Evolutionary conservation across 768 basidiomycete species (phyloP), one percentile per base, ranked within the genome.

Genomic region (Tephrocybe sp.): DNA sequence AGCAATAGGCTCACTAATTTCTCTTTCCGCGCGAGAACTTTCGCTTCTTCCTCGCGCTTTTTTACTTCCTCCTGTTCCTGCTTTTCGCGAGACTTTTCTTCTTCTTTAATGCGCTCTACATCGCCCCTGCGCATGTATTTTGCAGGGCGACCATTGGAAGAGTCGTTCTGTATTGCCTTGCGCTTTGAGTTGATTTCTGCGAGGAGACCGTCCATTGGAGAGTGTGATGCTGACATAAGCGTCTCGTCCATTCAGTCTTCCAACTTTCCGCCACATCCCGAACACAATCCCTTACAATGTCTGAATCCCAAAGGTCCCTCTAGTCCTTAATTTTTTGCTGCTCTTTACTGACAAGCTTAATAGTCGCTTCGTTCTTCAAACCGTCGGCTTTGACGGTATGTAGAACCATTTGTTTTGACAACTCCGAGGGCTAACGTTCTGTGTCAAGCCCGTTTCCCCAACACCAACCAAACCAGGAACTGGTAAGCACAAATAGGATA

Each of bases 51-150:
- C 39, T 63, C 56, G 55, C 58, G 55, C 41, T 53, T 46, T 36
- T 55, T 52, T 16, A 52, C 55, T 32, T 59, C 56, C 39, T 55
- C 60, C 17, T 54, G 57, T 32, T 55, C 55, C 23, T 59, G 63
- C 57, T 72, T 72, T 62, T 75, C 70, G 48, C 57, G 60, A 48
- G 52, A 71, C 39, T 68, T 71, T 45, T 57, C 62, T 58, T 73
- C 75, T 53, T 75, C 69, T 56, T 78, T 77, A 55, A 90, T 63
- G 17, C 79, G 80, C 57, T 98, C 94, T 12, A 97, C 68, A n/a
- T 98, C 96, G 14, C 89, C 91, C 56, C 88, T 79, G 35, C 89
- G 84, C 82, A 97, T 81, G 68, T 98, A 98, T 71, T 98, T 97
- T 17, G 74, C 79, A 0, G 87, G 80, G 5, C 85, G 73, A 36